Evolutionary conservation across 129 eudicot species (phyloP), one percentile per base, ranked within the genome.

Genomic region (Escallonia rubra): DNA sequence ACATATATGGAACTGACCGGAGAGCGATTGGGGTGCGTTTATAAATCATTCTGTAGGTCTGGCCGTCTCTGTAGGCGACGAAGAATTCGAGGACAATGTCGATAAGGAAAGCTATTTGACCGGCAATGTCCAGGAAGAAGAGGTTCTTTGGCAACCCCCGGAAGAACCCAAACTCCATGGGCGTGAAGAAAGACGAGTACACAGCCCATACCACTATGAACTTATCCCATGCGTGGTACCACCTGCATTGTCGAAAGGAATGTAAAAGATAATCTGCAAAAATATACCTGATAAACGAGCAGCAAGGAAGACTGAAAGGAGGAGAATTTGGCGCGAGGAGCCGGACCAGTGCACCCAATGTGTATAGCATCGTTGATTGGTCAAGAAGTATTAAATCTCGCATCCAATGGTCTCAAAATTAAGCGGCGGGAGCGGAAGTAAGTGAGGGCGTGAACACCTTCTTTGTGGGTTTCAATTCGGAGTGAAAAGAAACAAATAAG

Each of bases 91-190:
- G 69, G 51, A 84, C 16, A 71, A 94, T 87, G 72, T 94, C 97
- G 12, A 90, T 13, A 49, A 94, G 83, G 72, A 94, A 94, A 74
- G 96, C 96, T 10, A 70, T 4, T 75, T 94, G 99, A 64, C 96
- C 95, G 4, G 70, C 79, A 55, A 89, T 78, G 82, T 94, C 99
- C 69, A 94, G 68, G 64, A 86, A 62, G 71, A 84, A 81, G 68
- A 94, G 95, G 57, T 82, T 79, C 79, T 73, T 49, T 4, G 93
- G 99, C 12, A 94, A 78, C 68, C 99, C 99, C 60, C 93, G 70
- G 72, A 94, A 94, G 85, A 94, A 94, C 15, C 96, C 99, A 46
- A 94, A 94, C 87, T 94, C 99, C 82, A 94, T 68, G 56, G 99
- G 99, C 16, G 99, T 94, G 70, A 94, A 94, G 74, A 86, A 86